Base-by-base conservation (phyloP, 116 monocot genomes). In the Cymodocea nodosa region DNA sequence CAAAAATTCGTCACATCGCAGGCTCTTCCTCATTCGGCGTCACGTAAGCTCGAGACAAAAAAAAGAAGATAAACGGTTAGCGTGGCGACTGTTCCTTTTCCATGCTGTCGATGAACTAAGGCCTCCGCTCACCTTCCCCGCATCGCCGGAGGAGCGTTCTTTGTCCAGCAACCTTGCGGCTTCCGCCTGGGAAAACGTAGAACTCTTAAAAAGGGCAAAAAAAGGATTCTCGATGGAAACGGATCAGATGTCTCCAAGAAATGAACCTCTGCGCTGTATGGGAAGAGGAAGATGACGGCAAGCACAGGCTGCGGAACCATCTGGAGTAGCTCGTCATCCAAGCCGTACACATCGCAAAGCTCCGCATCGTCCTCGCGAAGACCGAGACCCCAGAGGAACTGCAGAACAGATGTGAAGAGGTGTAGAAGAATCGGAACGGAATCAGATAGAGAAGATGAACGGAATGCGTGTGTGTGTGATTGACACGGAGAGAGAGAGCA, bases 281-380 rank as follows among this genome's bases (percentile, higher is more conserved):
- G 97, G 71, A 75, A 97, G 59, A 91, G 85, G 20, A 97, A 88
- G 23, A 97, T 25, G 12, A 97, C 97, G 51, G 97, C 91, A 20
- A 97, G 89, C 49, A 97, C 92, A 36, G 97, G 97, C 66, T 83
- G 80, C 16, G 97, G 92, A 19, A 97, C 92, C 89, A 91, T 82
- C 34, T 81, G 84, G 4, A 97, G 77, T 12, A 97, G 74, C 78
- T 97, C 92, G 0, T 85, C 82, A 24, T 91, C 97, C 59, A 97
- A 54, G 20, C 97, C 97, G 23, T 97, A 97, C 2, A 97, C 97
- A 60, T 97, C 97, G 69, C 79, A 85, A 62, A 90, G 81, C 80
- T 88, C 92, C 60, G 60, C 84, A 59, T 81, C 86, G 16, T 70
- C 75, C 72, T 87, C 88, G 30, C 77, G 88, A 11, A 97, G 80